Evolutionary conservation across 257 asterid species (phyloP), one percentile per base, ranked within the genome.

Genomic region (Fraxinus excelsior): DNA sequence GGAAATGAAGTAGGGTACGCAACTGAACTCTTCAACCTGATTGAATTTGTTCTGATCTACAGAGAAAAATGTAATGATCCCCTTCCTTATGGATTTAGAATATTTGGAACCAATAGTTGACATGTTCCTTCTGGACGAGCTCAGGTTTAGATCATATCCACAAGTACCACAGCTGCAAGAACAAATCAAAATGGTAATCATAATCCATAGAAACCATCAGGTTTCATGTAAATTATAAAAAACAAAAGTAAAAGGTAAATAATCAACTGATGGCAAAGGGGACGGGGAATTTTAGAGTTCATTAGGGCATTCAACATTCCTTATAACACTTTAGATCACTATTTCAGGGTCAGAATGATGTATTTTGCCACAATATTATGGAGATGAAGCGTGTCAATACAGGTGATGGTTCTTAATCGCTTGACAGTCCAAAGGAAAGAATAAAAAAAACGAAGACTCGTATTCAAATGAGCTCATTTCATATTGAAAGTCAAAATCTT

Each of bases 121-220:
- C 9, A 92, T 91, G 67, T 93, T 91, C 75, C 97, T 93, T 80
- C 91, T 88, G 46, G 92, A 91, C n/a, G 97, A 93, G 68, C 84
- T 93, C 74, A 93, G 89, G 80, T 91, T 89, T 37, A 93, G 76
- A 79, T 91, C 96, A 60, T 86, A 91, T 7, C 96, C 97, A 38
- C 97, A 93, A 80, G 88, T 86, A 80, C 96, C 97, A 82, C 97
- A 93, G 82, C 97, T 93, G 93, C 92, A 85, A 13, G 58, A 77
- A 67, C 51, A 71, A 74, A 80, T 78, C 51, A 78, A 37, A 44
- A 14, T 42, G 25, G 79, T 58, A 46, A 78, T n/a, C 42, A 8
- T 3, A 58, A 68, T 16, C 13, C n/a, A 28, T 56, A 56, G 25
- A n/a, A 76, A 37, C 62, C 64, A 49, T 67, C 72, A n/a, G 65